Evolutionary conservation across 306 rosid genomes (phyloP).

Genomic region (Castanea mollissima): DNA sequence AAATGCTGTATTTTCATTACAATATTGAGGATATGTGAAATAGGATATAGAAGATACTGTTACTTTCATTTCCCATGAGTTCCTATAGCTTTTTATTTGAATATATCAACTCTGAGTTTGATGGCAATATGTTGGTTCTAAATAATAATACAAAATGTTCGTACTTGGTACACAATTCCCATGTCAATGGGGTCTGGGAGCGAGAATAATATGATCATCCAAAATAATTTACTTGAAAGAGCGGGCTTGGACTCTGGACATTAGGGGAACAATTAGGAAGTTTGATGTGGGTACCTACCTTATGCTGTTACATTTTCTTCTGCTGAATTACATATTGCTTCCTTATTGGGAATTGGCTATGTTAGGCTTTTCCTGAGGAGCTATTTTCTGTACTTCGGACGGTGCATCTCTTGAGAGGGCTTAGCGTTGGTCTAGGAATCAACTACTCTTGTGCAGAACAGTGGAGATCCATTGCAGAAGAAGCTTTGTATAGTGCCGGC

Average conservation of each 20-base stretch:
- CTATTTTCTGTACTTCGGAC: slow-evolving; percentile 91
- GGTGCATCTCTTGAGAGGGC: slow-evolving; percentile 90
- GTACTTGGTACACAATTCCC: no score
- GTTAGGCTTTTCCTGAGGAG: slow-evolving; percentile 90
- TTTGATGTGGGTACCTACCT: neutral
- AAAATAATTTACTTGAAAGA: no score
- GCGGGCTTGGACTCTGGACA: no score
- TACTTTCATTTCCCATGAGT: no score
- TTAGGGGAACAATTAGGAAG: slow-evolving; percentile 5
- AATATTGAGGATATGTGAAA: no score
- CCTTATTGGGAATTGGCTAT: slow-evolving; percentile 15
- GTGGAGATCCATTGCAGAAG: slow-evolving; percentile 94
- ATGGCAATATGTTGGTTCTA: slow-evolving; percentile 5
- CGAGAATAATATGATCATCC: no score
- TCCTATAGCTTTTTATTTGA: no score
- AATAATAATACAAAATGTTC: neutral
- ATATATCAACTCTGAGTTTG: neutral
- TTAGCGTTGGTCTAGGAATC: slow-evolving; percentile 93
- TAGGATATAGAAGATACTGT: no score
- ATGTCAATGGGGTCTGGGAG: no score
- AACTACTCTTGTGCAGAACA: slow-evolving; percentile 95
- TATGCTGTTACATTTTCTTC: slow-evolving; percentile 13
- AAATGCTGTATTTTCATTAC: no score
- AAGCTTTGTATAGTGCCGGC: slow-evolving; percentile 71
- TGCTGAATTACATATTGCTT: slow-evolving; percentile 1